Evolutionary conservation across 768 basidiomycete species (phyloP).

Genomic region (Tricholoma furcatifolium): DNA sequence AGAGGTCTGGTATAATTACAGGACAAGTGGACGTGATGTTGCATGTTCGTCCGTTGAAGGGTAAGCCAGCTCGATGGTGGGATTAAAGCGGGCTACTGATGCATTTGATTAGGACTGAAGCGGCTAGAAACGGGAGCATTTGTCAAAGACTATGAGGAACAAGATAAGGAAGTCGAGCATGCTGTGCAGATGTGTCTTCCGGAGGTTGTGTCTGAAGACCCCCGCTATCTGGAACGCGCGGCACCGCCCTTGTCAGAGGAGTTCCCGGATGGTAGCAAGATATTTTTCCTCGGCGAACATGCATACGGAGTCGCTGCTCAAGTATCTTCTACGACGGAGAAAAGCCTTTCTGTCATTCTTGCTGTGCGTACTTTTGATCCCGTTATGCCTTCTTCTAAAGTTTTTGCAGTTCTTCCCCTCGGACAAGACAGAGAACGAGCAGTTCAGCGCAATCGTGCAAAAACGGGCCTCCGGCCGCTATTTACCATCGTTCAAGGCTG

Average conservation of each 20-base stretch:
- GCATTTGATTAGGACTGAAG: constrained; percentile 64
- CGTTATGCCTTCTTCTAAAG: neutral
- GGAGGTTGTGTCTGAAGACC: constrained; percentile 85
- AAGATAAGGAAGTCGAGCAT: constrained; percentile 80
- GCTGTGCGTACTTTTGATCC: constrained; percentile 53
- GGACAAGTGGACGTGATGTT: constrained; percentile 78
- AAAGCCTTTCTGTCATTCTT: constrained; percentile 75
- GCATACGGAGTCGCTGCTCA: constrained; percentile 96
- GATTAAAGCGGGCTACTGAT: neutral
- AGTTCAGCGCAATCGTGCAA: constrained; percentile 73
- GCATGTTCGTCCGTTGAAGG: constrained; percentile 90
- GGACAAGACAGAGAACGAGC: constrained; percentile 75
- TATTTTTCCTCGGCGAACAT: constrained; percentile 95
- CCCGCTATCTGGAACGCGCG: constrained; percentile 77
- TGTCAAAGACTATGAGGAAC: constrained; percentile 89
- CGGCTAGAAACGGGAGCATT: constrained; percentile 87
- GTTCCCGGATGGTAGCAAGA: constrained; percentile 85
- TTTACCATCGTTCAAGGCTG: constrained; percentile 75
- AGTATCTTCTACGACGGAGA: constrained; percentile 70
- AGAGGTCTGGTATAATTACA: constrained; percentile 83
- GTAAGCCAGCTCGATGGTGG: constrained; percentile 35
- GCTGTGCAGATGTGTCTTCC: constrained; percentile 85
- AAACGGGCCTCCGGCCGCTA: constrained; percentile 54
- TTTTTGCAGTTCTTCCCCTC: constrained; percentile 76
- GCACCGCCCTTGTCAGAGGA: constrained; percentile 84